Conservation (phyloP, 1,284 basidiomycete genomes). For the Fereydounia khargensis region DNA sequence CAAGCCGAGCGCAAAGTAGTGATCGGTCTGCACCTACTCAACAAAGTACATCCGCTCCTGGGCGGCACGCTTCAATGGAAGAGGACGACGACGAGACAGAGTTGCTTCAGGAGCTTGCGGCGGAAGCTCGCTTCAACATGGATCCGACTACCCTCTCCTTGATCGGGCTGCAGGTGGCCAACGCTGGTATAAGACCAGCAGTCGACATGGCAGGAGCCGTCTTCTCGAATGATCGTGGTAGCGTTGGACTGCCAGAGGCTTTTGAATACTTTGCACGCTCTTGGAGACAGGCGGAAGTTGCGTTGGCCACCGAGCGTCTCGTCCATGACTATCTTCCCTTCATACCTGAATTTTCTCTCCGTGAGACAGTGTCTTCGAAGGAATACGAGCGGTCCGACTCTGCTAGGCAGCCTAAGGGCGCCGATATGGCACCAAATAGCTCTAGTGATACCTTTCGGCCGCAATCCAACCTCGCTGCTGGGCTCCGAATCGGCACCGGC, state of each 20-base stretch:
- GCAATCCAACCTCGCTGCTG: too few relatives aligned
- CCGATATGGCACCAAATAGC: background rate
- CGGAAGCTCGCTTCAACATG: constrained; percentile 36
- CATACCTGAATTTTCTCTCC: too few relatives aligned
- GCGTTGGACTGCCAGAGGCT: constrained; percentile 18
- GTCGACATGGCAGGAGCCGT: constrained; percentile 1
- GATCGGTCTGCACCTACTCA: constrained; percentile 9
- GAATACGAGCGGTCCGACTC: too few relatives aligned
- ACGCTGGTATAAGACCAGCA: background rate
- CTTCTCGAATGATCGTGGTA: constrained; percentile 2
- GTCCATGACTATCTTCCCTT: constrained; percentile 38
- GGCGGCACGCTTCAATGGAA: constrained; percentile 1
- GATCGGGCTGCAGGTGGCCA: constrained; percentile 30
- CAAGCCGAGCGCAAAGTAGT: constrained; percentile 1
- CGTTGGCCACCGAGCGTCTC: constrained; percentile 33
- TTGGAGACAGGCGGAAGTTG: constrained; percentile 37
- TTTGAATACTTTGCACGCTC: constrained; percentile 42
- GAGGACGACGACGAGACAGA: constrained; percentile 25
- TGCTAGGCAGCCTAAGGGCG: background rate
- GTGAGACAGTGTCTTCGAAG: too few relatives aligned
- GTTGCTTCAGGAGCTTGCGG: constrained; percentile 20
- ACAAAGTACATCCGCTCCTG: background rate
- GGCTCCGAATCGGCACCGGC: too few relatives aligned
- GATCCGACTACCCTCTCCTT: constrained; percentile 39
- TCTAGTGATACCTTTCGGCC: background rate